These are phyloP conservation scores for Pelagophyceae sp. DNA, from an alignment of 352 stramenopile species.

Conservation along the genomic window DNA sequence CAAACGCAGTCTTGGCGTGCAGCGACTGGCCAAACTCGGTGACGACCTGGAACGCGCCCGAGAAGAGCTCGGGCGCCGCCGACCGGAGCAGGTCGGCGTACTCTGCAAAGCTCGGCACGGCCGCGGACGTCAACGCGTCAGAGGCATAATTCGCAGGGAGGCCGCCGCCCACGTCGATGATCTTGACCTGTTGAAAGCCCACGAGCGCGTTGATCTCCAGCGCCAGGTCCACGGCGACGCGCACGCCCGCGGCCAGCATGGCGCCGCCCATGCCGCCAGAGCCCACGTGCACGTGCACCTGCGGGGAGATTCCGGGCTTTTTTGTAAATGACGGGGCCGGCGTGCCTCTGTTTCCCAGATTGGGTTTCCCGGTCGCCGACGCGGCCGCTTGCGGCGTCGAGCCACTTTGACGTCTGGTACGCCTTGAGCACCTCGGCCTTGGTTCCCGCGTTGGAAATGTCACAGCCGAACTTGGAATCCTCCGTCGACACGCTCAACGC, in stretches of 20 bases:
- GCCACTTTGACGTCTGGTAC: constrained; percentile 57
- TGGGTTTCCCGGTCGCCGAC: no score
- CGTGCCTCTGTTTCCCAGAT: no score
- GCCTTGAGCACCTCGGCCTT: constrained; percentile 20
- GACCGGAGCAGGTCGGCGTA: constrained; percentile 61
- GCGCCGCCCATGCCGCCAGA: constrained; percentile 55
- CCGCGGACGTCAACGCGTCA: no score
- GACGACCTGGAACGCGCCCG: constrained; percentile 65
- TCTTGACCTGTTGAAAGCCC: no score
- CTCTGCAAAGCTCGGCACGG: constrained; percentile 51
- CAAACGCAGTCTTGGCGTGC: constrained; percentile 70
- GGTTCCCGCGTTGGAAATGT: constrained; percentile 22
- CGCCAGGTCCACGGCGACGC: constrained; percentile 62
- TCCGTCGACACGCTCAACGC: constrained; percentile 68
- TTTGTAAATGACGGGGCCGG: no score
- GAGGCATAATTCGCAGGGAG: constrained; percentile 73
- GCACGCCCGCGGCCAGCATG: constrained; percentile 62
- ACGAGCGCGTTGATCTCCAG: constrained; percentile 54
- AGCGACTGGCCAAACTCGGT: constrained; percentile 78
- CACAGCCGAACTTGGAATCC: constrained; percentile 78
- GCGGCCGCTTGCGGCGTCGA: no score
- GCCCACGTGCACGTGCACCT: constrained; percentile 74
- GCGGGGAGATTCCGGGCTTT: no score
- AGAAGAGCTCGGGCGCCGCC: constrained; percentile 66
- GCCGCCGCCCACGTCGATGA: constrained; percentile 79